Percentiles rank a stretch among this genome's conserved stretches.
These are phyloP conservation scores for Graphilbum sp. DNA, from an alignment of 2,329 filamentous ascomycete genomes.

Conservation along the genomic window DNA sequence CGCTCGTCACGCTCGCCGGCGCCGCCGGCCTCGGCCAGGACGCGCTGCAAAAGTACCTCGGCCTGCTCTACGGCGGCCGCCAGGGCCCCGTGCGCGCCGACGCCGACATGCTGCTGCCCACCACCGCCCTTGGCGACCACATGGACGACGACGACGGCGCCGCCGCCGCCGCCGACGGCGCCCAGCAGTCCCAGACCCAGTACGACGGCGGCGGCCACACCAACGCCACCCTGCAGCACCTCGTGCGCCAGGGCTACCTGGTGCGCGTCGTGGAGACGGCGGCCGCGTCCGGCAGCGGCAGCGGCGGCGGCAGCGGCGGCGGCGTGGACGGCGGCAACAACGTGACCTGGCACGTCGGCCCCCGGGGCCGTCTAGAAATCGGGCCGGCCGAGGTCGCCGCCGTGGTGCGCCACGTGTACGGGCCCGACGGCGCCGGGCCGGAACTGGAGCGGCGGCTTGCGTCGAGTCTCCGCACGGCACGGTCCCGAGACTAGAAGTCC, in stretches of 20 bases:
- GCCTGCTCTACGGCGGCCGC: conserved; percentile 11
- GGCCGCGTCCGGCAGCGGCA: not conserved
- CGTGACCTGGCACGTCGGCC: conserved; percentile 70
- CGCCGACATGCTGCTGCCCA: conserved; percentile 53
- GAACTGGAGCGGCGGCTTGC: conserved; percentile 44
- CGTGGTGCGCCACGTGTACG: conserved; percentile 48
- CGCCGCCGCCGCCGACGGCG: not conserved
- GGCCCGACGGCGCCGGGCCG: conserved; percentile 25
- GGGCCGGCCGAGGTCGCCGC: conserved; percentile 59
- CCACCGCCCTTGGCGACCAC: conserved; percentile 8
- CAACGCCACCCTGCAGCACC: conserved; percentile 21
- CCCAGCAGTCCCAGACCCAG: not conserved
- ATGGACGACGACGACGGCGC: conserved; percentile 9
- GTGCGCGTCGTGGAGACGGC: conserved; percentile 52
- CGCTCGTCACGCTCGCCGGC: conserved; percentile 60
- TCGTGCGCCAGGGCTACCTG: conserved; percentile 74
- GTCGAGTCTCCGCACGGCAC: conserved; percentile 35
- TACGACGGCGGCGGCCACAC: conserved; percentile 2
- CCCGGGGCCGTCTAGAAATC: conserved; percentile 72
- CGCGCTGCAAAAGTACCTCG: conserved; percentile 54
- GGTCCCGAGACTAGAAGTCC: conserved; percentile 4
- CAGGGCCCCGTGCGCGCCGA: conserved; percentile 19
- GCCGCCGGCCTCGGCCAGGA: conserved; percentile 52
- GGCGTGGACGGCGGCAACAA: conserved; percentile 11
- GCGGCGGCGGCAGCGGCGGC: not conserved